These are phyloP conservation scores for Annulohypoxylon maeteangense DNA, from an alignment of 495 filamentous ascomycete species.

Conservation along the genomic window DNA sequence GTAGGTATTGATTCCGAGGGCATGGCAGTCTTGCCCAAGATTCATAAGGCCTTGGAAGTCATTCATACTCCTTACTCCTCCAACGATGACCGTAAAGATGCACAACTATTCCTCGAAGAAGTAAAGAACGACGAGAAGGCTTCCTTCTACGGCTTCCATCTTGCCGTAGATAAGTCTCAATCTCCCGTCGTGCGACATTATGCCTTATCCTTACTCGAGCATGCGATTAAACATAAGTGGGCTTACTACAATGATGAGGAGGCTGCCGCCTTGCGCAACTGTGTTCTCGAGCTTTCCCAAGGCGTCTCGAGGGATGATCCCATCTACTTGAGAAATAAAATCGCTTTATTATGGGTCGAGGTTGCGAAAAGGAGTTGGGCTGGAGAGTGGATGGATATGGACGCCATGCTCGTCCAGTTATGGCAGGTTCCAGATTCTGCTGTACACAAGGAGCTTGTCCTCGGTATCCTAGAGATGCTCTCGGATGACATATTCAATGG, in stretches of 20 bases:
- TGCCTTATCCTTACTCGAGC: slow-evolving; percentile 88
- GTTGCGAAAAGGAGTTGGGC: slow-evolving; percentile 93
- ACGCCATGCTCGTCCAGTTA: slow-evolving; percentile 78
- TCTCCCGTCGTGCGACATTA: slow-evolving; percentile 89
- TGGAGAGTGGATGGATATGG: slow-evolving; percentile 93
- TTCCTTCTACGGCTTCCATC: slow-evolving; percentile 83
- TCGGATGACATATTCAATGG: slow-evolving; percentile 94
- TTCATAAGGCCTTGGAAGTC: slow-evolving; percentile 84
- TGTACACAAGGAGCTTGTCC: slow-evolving; percentile 81
- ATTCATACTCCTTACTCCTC: slow-evolving; percentile 84
- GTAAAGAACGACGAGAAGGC: slow-evolving; percentile 81
- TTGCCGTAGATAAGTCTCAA: slow-evolving; percentile 78
- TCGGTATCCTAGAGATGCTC: slow-evolving; percentile 87
- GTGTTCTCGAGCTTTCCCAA: slow-evolving; percentile 82
- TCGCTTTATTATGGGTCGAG: slow-evolving; percentile 95
- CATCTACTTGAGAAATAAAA: slow-evolving; percentile 87
- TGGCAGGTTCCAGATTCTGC: slow-evolving; percentile 74
- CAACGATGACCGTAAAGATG: slow-evolving; percentile 86
- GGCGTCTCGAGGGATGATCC: slow-evolving; percentile 78
- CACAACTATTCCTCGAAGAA: slow-evolving; percentile 82
- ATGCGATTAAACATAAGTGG: slow-evolving; percentile 85
- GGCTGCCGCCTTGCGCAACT: slow-evolving; percentile 69
- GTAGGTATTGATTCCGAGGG: slow-evolving; percentile 40
- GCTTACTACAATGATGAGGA: slow-evolving; percentile 73
- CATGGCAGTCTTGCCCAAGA: slow-evolving; percentile 60